phyloP scores from a whole-genome alignment of 2,329 filamentous ascomycete genomes.

The Fusarium sp. region DNA sequence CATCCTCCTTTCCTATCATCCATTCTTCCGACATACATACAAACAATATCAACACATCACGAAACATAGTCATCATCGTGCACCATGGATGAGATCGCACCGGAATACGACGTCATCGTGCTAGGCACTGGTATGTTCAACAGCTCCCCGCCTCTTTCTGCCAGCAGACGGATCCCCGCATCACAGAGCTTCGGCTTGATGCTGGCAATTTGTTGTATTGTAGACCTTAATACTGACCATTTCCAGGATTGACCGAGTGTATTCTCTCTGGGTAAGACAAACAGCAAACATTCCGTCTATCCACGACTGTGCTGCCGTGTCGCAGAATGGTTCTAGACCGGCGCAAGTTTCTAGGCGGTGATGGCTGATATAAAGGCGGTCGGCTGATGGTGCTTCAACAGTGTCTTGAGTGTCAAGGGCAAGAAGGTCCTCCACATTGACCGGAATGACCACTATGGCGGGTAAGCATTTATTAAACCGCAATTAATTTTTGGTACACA shows the following conservation, averaged over 20 bases:
- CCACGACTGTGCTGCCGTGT: conserved; percentile 6
- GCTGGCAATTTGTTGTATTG: conserved; percentile 12
- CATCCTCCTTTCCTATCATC: conserved; percentile 15
- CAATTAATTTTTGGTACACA: neutral
- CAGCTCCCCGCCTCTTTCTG: conserved; percentile 32
- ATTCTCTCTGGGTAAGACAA: conserved; percentile 90
- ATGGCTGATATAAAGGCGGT: conserved; percentile 43
- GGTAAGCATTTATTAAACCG: conserved; percentile 70
- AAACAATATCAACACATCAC: conserved; percentile 28
- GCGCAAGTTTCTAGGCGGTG: conserved; percentile 30
- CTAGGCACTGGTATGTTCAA: conserved; percentile 90
- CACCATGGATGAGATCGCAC: conserved; percentile 96
- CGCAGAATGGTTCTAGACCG: conserved; percentile 13
- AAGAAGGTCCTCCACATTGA: conserved; percentile 99
- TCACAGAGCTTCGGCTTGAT: conserved; percentile 34
- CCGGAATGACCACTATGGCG: conserved; percentile 98
- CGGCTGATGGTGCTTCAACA: conserved; percentile 45
- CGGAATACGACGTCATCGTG: conserved; percentile 98
- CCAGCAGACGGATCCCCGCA: conserved; percentile 43
- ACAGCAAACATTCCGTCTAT: neutral
- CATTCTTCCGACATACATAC: conserved; percentile 6
- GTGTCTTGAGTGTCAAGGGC: conserved; percentile 97
- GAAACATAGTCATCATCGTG: conserved; percentile 27
- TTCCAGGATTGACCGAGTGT: conserved; percentile 93
- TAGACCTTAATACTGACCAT: conserved; percentile 43